phyloP scores from a whole-genome alignment of 441 rosid genomes.

The Mallotus repandus region DNA sequence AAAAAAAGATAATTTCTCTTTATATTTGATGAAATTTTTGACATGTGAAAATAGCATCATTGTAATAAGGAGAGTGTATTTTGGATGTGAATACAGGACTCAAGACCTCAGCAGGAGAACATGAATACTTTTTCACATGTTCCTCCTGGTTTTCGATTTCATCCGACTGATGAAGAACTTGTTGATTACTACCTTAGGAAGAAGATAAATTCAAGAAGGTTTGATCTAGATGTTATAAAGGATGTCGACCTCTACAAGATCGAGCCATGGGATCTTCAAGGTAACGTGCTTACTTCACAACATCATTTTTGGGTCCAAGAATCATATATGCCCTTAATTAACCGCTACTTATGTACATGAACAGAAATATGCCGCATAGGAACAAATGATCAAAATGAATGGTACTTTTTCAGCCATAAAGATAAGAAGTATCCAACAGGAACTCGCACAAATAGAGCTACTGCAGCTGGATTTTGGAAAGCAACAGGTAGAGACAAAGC shows the following conservation, averaged over 20 bases:
- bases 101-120: slow-evolving; percentile 27
- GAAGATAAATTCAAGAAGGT: slow-evolving; percentile 74
- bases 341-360: neutral
- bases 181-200: slow-evolving; percentile 96
- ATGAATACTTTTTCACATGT: slow-evolving; percentile 84
- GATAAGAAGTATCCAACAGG: slow-evolving; percentile 96
- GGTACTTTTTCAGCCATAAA: slow-evolving; percentile 95
- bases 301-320: neutral
- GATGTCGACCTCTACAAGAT: slow-evolving; percentile 98
- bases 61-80: too few species aligned
- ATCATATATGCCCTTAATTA: neutral
- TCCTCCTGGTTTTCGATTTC: slow-evolving; percentile 98
- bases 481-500: slow-evolving; percentile 83
- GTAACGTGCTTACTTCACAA: slow-evolving; percentile 26
- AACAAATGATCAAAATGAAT: slow-evolving; percentile 71
- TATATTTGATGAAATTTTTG: too few species aligned
- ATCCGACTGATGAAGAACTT: slow-evolving; percentile 99
- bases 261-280: slow-evolving; percentile 99
- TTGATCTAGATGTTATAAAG: slow-evolving; percentile 88
- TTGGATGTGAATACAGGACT: slow-evolving; percentile 36
- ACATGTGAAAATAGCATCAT: too few species aligned
- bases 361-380: slow-evolving; percentile 81
- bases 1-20: neutral
- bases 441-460: slow-evolving; percentile 84
- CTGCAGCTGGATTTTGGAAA: slow-evolving; percentile 79